These are phyloP conservation scores for Yarrowia sp. DNA, from an alignment of 805 yeast species.

Conservation along the genomic window DNA sequence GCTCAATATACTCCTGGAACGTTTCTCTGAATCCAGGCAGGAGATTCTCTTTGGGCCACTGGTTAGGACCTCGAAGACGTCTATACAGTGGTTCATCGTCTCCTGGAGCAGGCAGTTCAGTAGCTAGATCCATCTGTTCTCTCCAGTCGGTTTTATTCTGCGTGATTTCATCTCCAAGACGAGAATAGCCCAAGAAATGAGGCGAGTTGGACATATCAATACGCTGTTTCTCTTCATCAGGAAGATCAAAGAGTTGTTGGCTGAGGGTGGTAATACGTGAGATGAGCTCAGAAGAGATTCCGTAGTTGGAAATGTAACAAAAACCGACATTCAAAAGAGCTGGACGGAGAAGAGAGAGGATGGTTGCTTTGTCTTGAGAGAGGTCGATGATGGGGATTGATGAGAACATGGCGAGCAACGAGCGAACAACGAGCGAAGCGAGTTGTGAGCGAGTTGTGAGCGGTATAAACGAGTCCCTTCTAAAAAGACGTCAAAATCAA, in stretches of 20 bases:
- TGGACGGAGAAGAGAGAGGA: neutral
- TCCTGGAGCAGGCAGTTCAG: constrained; percentile 31
- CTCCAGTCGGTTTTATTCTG: constrained; percentile 18
- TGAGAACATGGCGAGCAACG: neutral
- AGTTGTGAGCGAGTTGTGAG: neutral
- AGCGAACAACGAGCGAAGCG: neutral
- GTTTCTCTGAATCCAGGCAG: constrained; percentile 1
- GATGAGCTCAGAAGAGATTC: neutral
- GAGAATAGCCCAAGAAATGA: constrained; percentile 16
- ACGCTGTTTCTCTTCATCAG: neutral
- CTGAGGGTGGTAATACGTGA: neutral
- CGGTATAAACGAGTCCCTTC: no score
- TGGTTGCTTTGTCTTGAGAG: neutral
- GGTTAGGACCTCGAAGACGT: constrained; percentile 13
- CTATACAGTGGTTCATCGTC: constrained; percentile 29
- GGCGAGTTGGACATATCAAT: constrained; percentile 25
- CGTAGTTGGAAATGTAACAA: constrained; percentile 15
- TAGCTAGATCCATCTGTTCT: constrained; percentile 28
- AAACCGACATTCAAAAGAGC: constrained; percentile 19
- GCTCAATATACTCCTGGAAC: constrained; percentile 2
- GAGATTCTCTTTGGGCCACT: constrained; percentile 10
- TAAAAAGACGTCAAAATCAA: no score
- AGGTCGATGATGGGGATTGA: constrained; percentile 17
- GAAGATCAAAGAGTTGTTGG: neutral
- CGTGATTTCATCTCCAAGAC: constrained; percentile 21